phyloP scores from a whole-genome alignment of 257 asterid species.

The Echium plantagineum region DNA sequence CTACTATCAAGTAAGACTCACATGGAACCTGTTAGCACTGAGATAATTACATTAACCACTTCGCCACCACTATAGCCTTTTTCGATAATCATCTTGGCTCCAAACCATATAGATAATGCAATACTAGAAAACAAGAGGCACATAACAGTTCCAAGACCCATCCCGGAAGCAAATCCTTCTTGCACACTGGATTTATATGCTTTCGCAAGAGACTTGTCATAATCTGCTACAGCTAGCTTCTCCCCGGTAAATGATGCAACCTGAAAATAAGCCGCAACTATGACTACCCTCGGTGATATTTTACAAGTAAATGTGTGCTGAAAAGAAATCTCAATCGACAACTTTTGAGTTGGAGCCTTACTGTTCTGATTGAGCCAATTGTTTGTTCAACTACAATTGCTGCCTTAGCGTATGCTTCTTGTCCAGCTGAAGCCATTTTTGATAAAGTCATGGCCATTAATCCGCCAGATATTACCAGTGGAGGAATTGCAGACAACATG shows the following conservation, averaged over 20 bases:
- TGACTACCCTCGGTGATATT: background rate
- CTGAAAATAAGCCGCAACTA: constrained; percentile 20
- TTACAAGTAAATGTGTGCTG: background rate
- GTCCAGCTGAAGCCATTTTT: constrained; percentile 67
- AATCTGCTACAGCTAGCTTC: constrained; percentile 49
- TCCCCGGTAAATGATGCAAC: constrained; percentile 79
- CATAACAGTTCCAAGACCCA: constrained; percentile 63
- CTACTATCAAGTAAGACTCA: constrained; percentile 21
- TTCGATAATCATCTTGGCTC: constrained; percentile 45
- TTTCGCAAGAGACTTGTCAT: constrained; percentile 36
- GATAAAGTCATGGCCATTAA: constrained; percentile 48
- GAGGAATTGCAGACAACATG: constrained; percentile 71
- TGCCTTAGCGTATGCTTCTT: constrained; percentile 67
- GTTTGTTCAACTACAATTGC: constrained; percentile 74
- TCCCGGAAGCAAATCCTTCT: constrained; percentile 61
- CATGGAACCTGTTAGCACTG: constrained; percentile 68
- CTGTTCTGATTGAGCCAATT: constrained; percentile 75
- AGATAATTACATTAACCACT: constrained; percentile 42
- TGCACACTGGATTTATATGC: constrained; percentile 61
- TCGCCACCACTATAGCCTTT: constrained; percentile 55
- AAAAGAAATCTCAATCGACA: background rate
- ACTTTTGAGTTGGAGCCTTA: constrained; percentile 7
- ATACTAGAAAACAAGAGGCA: constrained; percentile 57
- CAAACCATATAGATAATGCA: constrained; percentile 78
- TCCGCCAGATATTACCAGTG: constrained; percentile 56